Evolutionary conservation across 1,284 basidiomycete genomes (phyloP).

Genomic region (Ceratobasidium sp.): DNA sequence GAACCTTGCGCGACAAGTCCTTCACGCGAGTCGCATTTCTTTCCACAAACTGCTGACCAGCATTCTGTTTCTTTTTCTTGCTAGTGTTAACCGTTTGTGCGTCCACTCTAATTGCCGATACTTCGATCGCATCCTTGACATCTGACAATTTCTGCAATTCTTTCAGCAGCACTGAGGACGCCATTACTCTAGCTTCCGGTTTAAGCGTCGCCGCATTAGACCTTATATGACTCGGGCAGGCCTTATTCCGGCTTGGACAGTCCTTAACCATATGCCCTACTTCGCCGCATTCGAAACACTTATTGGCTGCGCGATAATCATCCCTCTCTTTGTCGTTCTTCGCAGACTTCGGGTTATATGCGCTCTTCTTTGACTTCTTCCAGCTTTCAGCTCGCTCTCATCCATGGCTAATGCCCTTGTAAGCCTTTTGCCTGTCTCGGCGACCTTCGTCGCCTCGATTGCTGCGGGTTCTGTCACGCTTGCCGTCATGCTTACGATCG

Average conservation of each 20-base stretch:
- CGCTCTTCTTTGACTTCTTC: not conserved
- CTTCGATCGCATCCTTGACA: not conserved
- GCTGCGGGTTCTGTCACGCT: not conserved
- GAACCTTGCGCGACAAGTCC: constrained; percentile 48
- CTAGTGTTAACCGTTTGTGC: not conserved
- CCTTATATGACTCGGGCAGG: not conserved
- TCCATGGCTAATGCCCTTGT: too few relatives aligned
- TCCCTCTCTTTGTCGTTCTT: not conserved
- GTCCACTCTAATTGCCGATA: not conserved
- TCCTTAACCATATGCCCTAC: constrained; percentile 32
- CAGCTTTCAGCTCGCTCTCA: not conserved
- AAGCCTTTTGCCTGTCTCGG: too few relatives aligned
- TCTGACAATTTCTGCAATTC: not conserved
- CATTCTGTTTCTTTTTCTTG: not conserved
- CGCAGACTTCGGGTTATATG: not conserved
- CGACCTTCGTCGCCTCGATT: too few relatives aligned
- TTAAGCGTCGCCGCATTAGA: not conserved
- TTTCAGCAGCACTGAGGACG: not conserved
- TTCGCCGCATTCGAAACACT: constrained; percentile 39
- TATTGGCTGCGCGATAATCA: constrained; percentile 34
- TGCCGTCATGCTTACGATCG: not conserved
- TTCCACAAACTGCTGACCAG: constrained; percentile 48
- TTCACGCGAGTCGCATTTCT: not conserved
- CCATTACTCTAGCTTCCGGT: not conserved
- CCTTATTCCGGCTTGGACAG: constrained; percentile 36